Evolutionary conservation across 352 stramenopile species (phyloP), one percentile per base, ranked within the genome.

Genomic region (Thraustochytrium aureum): DNA sequence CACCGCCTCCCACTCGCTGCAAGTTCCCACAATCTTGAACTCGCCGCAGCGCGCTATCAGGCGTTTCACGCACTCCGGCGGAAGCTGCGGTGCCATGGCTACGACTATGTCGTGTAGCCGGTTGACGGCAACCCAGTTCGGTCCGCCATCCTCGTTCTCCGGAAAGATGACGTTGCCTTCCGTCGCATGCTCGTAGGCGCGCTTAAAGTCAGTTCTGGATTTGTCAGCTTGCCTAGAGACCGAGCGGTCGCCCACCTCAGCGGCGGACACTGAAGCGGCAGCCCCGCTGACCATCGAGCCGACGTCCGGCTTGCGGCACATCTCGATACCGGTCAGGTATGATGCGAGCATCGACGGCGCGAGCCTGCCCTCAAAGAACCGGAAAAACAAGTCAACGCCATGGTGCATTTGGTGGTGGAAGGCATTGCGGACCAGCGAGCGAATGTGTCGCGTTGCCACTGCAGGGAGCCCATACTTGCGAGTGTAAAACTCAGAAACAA

Each of bases 391-490:
- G n/a, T n/a, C 35, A 10, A 64, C 56, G 17, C 56, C 56, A n/a
- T 32, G 56, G 56, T 64, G 56, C 10, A 32, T 10, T 14, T 38
- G 56, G 56, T 64, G 56, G 33, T 64, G 56, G 26, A 39, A 64
- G 26, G 56, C 56, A n/a, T 26, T 64, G 10, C 26, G 10, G 26
- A 64, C n/a, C 10, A 64, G 56, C 35, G 56, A 17, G 26, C 56
- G n/a, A n/a, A 64, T 64, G 33, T 64, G 56, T 10, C 56, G 26
- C 56, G 26, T 32, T 38, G 56, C 56, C 17, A 64, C 56, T 17
- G 26, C 35, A n/a, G 56, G 56, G 10, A 64, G 56, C 56, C 56
- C 56, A n/a, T 64, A 64, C 26, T 64, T 64, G 26, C 56, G 56
- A 10, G 26, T 17, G 33, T 64, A 64, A 32, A 64, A 64, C 10